A percentile compares a stretch with the other conserved stretches of the same genome.
Conservation (phyloP, 768 basidiomycete genomes). For the Boletus vermiculosoides region DNA sequence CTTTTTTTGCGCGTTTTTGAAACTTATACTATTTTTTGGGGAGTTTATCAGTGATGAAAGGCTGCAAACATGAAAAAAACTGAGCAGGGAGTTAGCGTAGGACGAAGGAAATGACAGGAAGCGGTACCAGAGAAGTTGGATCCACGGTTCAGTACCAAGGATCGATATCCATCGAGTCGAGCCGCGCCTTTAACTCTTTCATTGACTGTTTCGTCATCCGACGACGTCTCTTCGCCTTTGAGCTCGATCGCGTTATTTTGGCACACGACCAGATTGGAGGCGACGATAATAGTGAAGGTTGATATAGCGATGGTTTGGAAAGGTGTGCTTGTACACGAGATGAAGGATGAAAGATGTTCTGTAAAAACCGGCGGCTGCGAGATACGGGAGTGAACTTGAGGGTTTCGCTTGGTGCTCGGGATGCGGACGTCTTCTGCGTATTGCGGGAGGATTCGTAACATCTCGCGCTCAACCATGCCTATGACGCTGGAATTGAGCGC, state of each 20-base stretch:
- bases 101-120: background rate
- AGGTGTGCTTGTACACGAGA: background rate
- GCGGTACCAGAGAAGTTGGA: constrained; percentile 1
- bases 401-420: background rate
- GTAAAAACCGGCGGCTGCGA: constrained; percentile 1
- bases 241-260: constrained; percentile 16
- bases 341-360: background rate
- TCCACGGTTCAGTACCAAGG: background rate
- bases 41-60: background rate
- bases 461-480: constrained; percentile 7
- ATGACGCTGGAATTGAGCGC: background rate
- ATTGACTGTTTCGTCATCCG: constrained; percentile 9
- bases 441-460: background rate
- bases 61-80: background rate
- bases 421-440: background rate
- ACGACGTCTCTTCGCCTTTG: constrained; percentile 4
- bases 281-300: background rate
- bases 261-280: constrained; percentile 19
- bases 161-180: constrained; percentile 14
- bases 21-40: background rate
- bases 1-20: constrained; percentile 4
- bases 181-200: constrained; percentile 10
- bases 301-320: background rate
- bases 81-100: background rate
- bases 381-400: background rate